A percentile compares a stretch with the other conserved stretches of the same genome.
Conservation (phyloP, 495 filamentous ascomycete genomes). For the Parmelia sp. region DNA sequence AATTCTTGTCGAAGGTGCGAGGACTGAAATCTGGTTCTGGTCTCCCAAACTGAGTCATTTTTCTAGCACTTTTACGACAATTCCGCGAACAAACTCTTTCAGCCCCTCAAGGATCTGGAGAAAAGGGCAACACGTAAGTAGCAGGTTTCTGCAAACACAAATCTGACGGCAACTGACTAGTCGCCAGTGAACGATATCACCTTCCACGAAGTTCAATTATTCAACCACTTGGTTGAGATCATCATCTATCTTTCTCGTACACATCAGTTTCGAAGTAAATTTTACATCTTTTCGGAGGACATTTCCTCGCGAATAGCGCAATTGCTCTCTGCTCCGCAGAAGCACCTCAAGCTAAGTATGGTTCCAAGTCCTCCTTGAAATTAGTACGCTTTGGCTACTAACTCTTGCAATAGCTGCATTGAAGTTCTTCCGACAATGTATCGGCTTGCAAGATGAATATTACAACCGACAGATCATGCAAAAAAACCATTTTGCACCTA, state of each 20-base stretch:
- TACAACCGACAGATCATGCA: constrained; percentile 83
- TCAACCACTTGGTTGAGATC: constrained; percentile 87
- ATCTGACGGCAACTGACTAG: background rate
- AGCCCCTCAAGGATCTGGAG: constrained; percentile 77
- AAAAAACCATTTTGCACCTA: constrained; percentile 76
- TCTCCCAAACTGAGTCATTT: constrained; percentile 78
- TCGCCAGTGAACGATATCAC: constrained; percentile 52
- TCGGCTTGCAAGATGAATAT: constrained; percentile 84
- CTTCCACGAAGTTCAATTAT: constrained; percentile 79
- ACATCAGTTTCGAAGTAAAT: constrained; percentile 79
- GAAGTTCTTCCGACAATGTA: constrained; percentile 88
- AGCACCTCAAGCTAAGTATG: constrained; percentile 87
- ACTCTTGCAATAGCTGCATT: constrained; percentile 57
- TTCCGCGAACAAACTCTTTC: constrained; percentile 80
- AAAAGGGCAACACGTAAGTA: constrained; percentile 52
- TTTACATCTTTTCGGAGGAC: constrained; percentile 75
- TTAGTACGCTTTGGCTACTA: constrained; percentile 3
- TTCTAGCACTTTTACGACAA: constrained; percentile 84
- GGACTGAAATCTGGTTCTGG: constrained; percentile 37
- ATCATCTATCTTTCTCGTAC: constrained; percentile 91
- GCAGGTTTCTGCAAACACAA: background rate
- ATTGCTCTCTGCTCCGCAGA: constrained; percentile 77
- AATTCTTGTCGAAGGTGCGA: constrained; percentile 60
- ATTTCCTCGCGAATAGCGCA: constrained; percentile 76
- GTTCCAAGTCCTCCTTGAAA: constrained; percentile 11